Evolutionary conservation across 768 basidiomycete genomes (phyloP).

Genomic region (Pholiota molesta): DNA sequence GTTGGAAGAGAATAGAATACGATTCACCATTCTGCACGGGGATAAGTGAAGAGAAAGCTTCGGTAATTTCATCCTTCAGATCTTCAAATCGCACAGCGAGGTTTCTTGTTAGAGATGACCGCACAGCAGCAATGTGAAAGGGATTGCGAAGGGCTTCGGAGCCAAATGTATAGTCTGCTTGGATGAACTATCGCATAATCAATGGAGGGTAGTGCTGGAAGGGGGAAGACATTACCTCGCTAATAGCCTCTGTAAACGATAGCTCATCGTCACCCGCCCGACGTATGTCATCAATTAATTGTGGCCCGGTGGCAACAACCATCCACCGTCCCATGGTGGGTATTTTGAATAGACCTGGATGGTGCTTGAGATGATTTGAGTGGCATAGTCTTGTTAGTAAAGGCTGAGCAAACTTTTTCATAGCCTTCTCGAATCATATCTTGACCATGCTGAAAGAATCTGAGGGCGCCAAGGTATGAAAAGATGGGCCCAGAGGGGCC

Average conservation of each 20-base stretch:
- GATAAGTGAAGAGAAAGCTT: slow-evolving; percentile 43
- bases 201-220: not conserved
- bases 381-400: not conserved
- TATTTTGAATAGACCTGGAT: slow-evolving; percentile 23
- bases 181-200: slow-evolving; percentile 20
- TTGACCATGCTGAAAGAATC: slow-evolving; percentile 17
- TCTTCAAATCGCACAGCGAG: slow-evolving; percentile 34
- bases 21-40: slow-evolving; percentile 9
- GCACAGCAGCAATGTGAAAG: slow-evolving; percentile 39
- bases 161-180: slow-evolving; percentile 39
- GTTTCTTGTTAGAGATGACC: slow-evolving; percentile 37
- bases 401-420: slow-evolving; percentile 18
- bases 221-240: slow-evolving; percentile 23
- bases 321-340: slow-evolving; percentile 18
- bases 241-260: slow-evolving; percentile 29
- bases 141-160: slow-evolving; percentile 29
- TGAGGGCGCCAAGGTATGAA: slow-evolving; percentile 15
- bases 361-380: slow-evolving; percentile 12
- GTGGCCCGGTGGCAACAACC: slow-evolving; percentile 39
- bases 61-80: slow-evolving; percentile 49
- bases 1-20: not conserved
- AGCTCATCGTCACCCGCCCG: slow-evolving; percentile 32
- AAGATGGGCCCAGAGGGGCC: slow-evolving; percentile 14
- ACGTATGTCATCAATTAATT: slow-evolving; percentile 53
- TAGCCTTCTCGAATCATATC: slow-evolving; percentile 26